phyloP scores from a whole-genome alignment of 108 stramenopile species.

The Stephanodiscus minutulus region DNA sequence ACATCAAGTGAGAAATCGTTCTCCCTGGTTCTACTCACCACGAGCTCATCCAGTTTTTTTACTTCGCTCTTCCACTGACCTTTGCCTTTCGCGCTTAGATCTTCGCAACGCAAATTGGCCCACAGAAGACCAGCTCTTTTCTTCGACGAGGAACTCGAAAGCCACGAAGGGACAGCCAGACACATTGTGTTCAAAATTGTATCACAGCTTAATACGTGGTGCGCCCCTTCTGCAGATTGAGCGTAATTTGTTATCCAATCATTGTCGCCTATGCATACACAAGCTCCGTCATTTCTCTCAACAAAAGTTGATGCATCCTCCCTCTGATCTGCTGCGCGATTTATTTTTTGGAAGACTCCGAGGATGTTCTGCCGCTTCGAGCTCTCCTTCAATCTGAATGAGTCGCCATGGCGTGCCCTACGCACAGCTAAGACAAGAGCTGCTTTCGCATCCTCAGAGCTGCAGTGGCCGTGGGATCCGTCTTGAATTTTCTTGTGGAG shows the following conservation, averaged over 20 bases:
- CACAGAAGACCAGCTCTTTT: constrained; percentile 67
- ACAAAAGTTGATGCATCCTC: constrained; percentile 19
- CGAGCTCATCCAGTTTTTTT: constrained; percentile 33
- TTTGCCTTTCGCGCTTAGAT: constrained; percentile 5
- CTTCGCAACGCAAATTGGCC: constrained; percentile 50
- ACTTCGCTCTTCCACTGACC: constrained; percentile 18
- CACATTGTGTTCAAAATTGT: constrained; percentile 46
- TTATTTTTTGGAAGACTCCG: constrained; percentile 27
- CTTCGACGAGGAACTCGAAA: constrained; percentile 35
- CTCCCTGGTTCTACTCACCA: constrained; percentile 31
- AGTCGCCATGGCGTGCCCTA: constrained; percentile 59
- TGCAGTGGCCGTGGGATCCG: constrained; percentile 63
- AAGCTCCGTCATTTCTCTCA: constrained; percentile 34
- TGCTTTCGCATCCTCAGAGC: constrained; percentile 77
- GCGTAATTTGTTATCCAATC: constrained; percentile 69
- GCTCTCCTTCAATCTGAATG: constrained; percentile 58
- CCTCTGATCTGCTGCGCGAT: constrained; percentile 11
- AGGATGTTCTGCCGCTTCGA: constrained; percentile 31
- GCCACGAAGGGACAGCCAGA: constrained; percentile 75
- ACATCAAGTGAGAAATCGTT: not conserved
- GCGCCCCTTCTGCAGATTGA: constrained; percentile 48
- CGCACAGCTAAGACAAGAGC: constrained; percentile 69
- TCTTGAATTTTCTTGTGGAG: constrained; percentile 70
- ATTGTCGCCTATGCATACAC: constrained; percentile 68
- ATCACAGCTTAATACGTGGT: constrained; percentile 70